These are phyloP conservation scores for Backusella liffmaniae DNA, from an alignment of 192 early-diverging fungal species.

Conservation along the genomic window DNA sequence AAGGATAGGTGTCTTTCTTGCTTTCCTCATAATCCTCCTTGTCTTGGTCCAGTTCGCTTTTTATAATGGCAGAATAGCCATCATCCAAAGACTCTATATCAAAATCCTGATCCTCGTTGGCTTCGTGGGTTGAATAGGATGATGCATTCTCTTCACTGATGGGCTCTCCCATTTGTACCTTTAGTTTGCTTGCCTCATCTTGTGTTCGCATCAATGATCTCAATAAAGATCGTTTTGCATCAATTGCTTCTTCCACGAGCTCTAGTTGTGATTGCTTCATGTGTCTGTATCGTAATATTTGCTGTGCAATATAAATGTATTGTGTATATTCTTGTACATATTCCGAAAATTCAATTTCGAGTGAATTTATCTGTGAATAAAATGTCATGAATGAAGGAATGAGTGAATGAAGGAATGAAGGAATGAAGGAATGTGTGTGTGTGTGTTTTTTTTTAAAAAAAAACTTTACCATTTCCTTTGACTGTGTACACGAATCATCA, in stretches of 20 bases:
- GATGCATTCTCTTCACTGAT: neutral
- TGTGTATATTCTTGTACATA: conserved; percentile 15
- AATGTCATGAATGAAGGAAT: neutral
- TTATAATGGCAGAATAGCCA: conserved; percentile 13
- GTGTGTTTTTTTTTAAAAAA: neutral
- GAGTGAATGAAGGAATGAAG: too few species aligned
- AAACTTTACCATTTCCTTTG: neutral
- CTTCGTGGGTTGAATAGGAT: neutral
- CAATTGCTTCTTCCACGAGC: neutral
- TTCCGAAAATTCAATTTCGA: conserved; percentile 10
- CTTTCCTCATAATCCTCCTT: neutral
- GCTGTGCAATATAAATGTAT: conserved; percentile 2
- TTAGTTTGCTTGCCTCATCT: neutral
- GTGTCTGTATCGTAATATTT: neutral
- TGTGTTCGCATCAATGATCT: neutral
- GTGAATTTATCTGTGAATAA: neutral
- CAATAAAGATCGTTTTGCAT: neutral
- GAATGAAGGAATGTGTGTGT: too few species aligned
- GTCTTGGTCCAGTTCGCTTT: neutral
- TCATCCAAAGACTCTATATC: conserved; percentile 15
- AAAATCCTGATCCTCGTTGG: neutral
- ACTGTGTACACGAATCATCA: neutral
- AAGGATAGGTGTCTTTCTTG: conserved; percentile 5
- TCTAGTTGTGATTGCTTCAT: conserved; percentile 14
- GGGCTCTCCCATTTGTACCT: neutral